Percentiles rank a stretch among this genome's conserved stretches.
Evolutionary conservation across 1,284 basidiomycete genomes (phyloP).

Genomic region (Austroboletus novae-zelandiae): DNA sequence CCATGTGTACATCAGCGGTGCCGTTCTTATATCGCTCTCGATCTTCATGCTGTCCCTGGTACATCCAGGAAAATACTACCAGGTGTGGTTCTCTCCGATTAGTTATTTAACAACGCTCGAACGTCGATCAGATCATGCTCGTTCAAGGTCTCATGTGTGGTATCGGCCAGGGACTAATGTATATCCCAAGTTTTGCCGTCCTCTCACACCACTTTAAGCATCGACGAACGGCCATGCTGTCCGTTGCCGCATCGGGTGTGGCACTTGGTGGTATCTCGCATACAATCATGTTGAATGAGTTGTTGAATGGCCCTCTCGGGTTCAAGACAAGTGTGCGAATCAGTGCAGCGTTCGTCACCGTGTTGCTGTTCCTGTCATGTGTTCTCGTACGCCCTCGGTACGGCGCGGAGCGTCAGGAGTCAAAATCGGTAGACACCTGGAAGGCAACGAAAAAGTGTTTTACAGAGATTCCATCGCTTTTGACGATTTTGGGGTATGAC

Average conservation of each 20-base stretch:
- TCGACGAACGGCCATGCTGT: slow-evolving; percentile 28
- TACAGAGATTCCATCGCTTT: slow-evolving; percentile 22
- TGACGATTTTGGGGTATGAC: slow-evolving; percentile 24
- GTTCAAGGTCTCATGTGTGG: slow-evolving; percentile 35
- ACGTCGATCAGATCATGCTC: slow-evolving; percentile 30
- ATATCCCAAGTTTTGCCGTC: slow-evolving; percentile 32
- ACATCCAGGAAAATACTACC: slow-evolving; percentile 34
- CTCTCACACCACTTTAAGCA: slow-evolving; percentile 37
- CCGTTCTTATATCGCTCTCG: slow-evolving; percentile 26
- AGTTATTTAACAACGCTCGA: neutral
- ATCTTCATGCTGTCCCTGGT: slow-evolving; percentile 39
- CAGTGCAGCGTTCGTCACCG: slow-evolving; percentile 30
- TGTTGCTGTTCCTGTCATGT: slow-evolving; percentile 28
- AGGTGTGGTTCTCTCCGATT: slow-evolving; percentile 13
- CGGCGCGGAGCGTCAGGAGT: neutral
- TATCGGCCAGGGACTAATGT: slow-evolving; percentile 33
- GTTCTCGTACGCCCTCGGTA: slow-evolving; percentile 29
- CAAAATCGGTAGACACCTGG: slow-evolving; percentile 11
- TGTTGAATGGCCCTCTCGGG: slow-evolving; percentile 30
- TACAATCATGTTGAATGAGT: slow-evolving; percentile 42
- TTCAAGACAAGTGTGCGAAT: slow-evolving; percentile 26
- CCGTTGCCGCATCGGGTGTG: slow-evolving; percentile 31
- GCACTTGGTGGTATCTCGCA: slow-evolving; percentile 31
- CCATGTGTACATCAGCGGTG: slow-evolving; percentile 17
- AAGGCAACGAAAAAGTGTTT: slow-evolving; percentile 22